These are phyloP conservation scores for Pichia kluyveri DNA, from an alignment of 805 yeast genomes.

Conservation along the genomic window DNA sequence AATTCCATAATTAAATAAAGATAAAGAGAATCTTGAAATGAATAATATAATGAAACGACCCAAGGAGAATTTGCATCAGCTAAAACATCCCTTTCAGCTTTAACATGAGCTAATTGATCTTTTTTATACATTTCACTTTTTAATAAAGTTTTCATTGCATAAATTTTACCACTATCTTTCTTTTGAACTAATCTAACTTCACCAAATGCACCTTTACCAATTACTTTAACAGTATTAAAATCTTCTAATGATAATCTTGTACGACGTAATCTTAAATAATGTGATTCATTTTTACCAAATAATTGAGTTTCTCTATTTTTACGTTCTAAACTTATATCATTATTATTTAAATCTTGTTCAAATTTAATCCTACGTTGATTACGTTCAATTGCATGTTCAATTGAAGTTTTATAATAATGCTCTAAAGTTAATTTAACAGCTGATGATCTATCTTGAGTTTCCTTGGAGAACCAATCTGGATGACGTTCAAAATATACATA, in stretches of 20 bases:
- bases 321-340: conserved; percentile 76
- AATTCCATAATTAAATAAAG: conserved; percentile 75
- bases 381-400: conserved; percentile 88
- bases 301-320: conserved; percentile 72
- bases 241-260: conserved; percentile 78
- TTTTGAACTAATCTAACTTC: conserved; percentile 93
- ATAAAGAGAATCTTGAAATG: conserved; percentile 72
- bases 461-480: conserved; percentile 67
- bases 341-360: conserved; percentile 55
- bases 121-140: conserved; percentile 91
- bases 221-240: conserved; percentile 79
- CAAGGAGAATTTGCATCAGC: conserved; percentile 86
- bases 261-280: conserved; percentile 74
- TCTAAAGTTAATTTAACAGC: conserved; percentile 76
- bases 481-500: conserved; percentile 73
- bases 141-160: conserved; percentile 87
- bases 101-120: conserved; percentile 91
- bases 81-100: conserved; percentile 90
- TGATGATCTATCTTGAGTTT: conserved; percentile 75
- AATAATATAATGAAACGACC: conserved; percentile 77
- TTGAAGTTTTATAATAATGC: conserved; percentile 77
- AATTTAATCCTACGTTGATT: conserved; percentile 85
- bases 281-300: conserved; percentile 83
- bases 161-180: conserved; percentile 82
- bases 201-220: conserved; percentile 97